These are phyloP conservation scores for Xanthoconium stramineum DNA, from an alignment of 768 basidiomycete genomes.

Conservation along the genomic window DNA sequence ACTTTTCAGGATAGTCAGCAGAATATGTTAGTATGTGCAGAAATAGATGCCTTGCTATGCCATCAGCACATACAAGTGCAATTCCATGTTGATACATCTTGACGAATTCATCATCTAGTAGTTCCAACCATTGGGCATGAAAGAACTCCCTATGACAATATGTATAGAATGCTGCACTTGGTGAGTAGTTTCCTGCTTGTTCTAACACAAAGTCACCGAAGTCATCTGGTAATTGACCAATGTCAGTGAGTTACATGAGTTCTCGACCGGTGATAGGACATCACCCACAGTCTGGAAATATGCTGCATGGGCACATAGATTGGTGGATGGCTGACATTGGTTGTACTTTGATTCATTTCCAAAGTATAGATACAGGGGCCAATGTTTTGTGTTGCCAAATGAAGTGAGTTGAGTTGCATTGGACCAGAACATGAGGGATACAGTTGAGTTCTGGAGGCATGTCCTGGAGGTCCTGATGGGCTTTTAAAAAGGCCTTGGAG, in stretches of 20 bases:
- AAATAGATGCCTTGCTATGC: neutral
- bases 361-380: neutral
- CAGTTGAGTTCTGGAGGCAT: neutral
- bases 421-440: neutral
- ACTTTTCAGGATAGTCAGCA: too few species aligned
- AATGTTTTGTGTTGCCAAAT: neutral
- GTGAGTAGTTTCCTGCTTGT: neutral
- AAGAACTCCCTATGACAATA: too few species aligned
- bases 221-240: neutral
- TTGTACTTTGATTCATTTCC: neutral
- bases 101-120: neutral
- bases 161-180: neutral
- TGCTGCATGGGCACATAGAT: neutral
- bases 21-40: neutral
- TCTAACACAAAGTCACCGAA: neutral
- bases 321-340: neutral
- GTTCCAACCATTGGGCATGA: neutral
- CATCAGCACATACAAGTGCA: neutral
- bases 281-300: neutral
- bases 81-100: neutral
- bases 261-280: too few species aligned
- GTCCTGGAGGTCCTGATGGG: neutral
- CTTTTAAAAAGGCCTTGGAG: neutral
- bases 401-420: neutral
- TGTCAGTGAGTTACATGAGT: too few species aligned